A percentile compares a stretch with the other conserved stretches of the same genome.
These are phyloP conservation scores for Fraxinus nigra DNA, from an alignment of 305 asterid species.

Conservation along the genomic window DNA sequence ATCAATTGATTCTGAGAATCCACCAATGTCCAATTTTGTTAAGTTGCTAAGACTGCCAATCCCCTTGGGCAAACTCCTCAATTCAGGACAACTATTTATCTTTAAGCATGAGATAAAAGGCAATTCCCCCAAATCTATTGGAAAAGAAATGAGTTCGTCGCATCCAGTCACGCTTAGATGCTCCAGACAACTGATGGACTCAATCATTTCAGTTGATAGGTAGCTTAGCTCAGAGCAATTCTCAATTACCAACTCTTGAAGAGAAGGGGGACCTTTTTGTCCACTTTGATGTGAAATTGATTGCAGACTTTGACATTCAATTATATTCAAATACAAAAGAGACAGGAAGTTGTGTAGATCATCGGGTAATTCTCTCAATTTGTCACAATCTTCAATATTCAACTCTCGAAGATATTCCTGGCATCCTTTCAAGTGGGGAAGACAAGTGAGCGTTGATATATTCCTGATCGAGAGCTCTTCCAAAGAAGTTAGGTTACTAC, in stretches of 20 bases:
- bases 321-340: too few species aligned
- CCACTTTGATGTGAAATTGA: too few species aligned
- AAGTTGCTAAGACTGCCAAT: constrained; percentile 1
- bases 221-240: neutral
- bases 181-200: too few species aligned
- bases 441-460: neutral
- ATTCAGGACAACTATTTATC: neutral
- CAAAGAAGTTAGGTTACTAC: neutral
- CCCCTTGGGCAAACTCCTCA: neutral
- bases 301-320: too few species aligned
- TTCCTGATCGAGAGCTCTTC: neutral
- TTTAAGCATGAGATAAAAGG: neutral
- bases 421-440: too few species aligned
- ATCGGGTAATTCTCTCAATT: neutral
- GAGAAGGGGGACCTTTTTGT: too few species aligned
- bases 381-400: neutral
- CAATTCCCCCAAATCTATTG: neutral
- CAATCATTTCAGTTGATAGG: neutral
- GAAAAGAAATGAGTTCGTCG: too few species aligned
- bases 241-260: neutral
- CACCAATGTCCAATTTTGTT: neutral
- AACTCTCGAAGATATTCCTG: neutral
- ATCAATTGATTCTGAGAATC: constrained; percentile 10
- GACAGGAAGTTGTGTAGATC: neutral
- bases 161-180: too few species aligned